Conservation (phyloP, 148 eudicot species). For the Heliamphora exappendiculata region DNA sequence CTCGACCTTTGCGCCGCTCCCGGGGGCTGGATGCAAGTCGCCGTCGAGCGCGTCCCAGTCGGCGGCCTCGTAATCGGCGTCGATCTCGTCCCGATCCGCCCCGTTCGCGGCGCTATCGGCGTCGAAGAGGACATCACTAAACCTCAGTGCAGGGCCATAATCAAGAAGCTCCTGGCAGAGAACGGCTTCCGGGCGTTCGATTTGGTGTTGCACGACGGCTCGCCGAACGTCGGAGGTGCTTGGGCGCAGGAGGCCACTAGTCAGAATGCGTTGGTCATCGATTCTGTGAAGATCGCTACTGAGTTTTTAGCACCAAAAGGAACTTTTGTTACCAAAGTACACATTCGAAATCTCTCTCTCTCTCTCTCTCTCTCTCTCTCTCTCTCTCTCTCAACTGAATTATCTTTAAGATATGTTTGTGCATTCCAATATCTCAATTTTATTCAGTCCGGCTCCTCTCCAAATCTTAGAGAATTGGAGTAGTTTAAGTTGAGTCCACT, state of each 20-base stretch:
- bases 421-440: neutral
- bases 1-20: constrained; percentile 99
- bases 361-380: neutral
- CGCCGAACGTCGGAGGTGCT: constrained; percentile 94
- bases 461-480: too few species aligned
- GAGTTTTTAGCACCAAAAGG: constrained; percentile 85
- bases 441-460: too few species aligned
- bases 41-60: constrained; percentile 66
- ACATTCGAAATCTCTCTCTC: neutral
- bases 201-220: constrained; percentile 79
- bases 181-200: constrained; percentile 64
- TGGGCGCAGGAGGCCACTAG: constrained; percentile 91
- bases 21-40: constrained; percentile 94
- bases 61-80: constrained; percentile 73
- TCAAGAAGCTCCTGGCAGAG: constrained; percentile 48
- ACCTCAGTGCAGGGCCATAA: constrained; percentile 46
- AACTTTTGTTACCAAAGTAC: constrained; percentile 74
- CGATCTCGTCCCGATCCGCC: constrained; percentile 72
- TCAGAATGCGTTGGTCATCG: constrained; percentile 86
- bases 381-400: neutral
- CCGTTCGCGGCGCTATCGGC: constrained; percentile 63
- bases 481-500: too few species aligned
- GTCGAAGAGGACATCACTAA: constrained; percentile 70
- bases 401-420: neutral
- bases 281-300: constrained; percentile 78